phyloP scores from a whole-genome alignment of 352 stramenopile species.

The Globisporangium cederbergense region DNA sequence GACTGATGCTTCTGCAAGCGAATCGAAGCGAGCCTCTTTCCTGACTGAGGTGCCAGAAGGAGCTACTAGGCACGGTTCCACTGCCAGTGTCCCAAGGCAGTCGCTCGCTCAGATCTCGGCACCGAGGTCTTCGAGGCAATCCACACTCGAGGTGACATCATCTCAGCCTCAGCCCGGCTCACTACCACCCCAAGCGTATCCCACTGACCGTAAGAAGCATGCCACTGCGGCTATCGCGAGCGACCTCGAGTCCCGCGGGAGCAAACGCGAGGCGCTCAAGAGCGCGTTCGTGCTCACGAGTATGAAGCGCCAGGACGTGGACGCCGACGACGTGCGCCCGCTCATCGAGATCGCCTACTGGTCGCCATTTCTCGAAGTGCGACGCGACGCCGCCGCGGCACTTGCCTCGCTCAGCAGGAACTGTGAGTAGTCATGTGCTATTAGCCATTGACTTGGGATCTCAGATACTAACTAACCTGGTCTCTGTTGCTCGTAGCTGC shows the following conservation, averaged over 20 bases:
- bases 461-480: not conserved
- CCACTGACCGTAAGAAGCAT: conserved; percentile 8
- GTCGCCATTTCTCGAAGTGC: conserved; percentile 79
- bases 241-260: conserved; percentile 13
- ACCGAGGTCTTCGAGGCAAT: not conserved
- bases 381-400: conserved; percentile 68
- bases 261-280: conserved; percentile 26
- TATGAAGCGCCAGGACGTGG: conserved; percentile 51
- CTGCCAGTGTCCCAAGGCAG: conserved; percentile 1
- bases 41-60: not conserved
- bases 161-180: not conserved
- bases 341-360: conserved; percentile 88
- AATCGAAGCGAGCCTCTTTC: conserved; percentile 4
- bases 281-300: conserved; percentile 30
- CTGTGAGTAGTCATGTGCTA: conserved; percentile 23
- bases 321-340: conserved; percentile 60
- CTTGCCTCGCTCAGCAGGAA: conserved; percentile 76
- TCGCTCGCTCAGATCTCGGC: not conserved
- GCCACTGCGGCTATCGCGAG: not conserved
- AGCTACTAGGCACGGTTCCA: conserved; percentile 1
- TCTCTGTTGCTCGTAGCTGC: conserved; percentile 24
- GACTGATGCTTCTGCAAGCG: not conserved
- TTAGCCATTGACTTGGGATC: not conserved
- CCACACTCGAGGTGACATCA: not conserved
- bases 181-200: not conserved